Conservation (phyloP, 805 yeast genomes). For the Myxozyma neglecta region DNA sequence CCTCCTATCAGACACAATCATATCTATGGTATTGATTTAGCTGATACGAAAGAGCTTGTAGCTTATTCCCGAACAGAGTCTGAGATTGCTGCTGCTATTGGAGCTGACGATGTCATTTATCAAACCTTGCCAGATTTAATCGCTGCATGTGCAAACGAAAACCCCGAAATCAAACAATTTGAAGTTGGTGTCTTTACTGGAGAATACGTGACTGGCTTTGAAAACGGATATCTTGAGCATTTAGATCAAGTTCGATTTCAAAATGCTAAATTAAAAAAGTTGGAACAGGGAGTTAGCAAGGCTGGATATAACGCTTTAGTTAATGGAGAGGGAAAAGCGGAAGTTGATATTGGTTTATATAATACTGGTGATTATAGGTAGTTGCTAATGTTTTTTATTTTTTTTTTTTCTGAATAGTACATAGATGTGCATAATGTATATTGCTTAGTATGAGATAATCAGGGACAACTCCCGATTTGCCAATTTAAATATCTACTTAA, state of each 20-base stretch:
- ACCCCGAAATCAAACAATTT: constrained; percentile 54
- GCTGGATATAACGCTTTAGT: neutral
- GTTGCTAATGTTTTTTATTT: neutral
- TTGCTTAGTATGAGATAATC: too few species aligned
- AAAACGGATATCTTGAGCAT: constrained; percentile 75
- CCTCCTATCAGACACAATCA: constrained; percentile 97
- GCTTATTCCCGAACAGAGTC: constrained; percentile 77
- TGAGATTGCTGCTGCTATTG: constrained; percentile 73
- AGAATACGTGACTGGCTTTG: constrained; percentile 89
- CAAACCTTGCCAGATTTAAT: constrained; percentile 82
- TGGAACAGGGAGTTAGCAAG: constrained; percentile 48
- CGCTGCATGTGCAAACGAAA: constrained; percentile 60
- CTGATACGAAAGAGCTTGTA: constrained; percentile 90
- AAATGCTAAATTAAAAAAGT: constrained; percentile 44
- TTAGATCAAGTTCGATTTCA: constrained; percentile 80
- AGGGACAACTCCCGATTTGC: too few species aligned
- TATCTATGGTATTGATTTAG: constrained; percentile 95
- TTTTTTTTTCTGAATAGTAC: neutral
- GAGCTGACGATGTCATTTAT: constrained; percentile 89
- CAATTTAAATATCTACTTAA: too few species aligned
- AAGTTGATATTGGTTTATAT: constrained; percentile 63
- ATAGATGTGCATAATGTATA: neutral
- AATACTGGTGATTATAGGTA: constrained; percentile 54
- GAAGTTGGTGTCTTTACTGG: constrained; percentile 99
- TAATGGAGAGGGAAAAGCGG: constrained; percentile 68